These are phyloP conservation scores for Metarhizium robertsii DNA, from an alignment of 2,329 filamentous ascomycete genomes.

Conservation along the genomic window DNA sequence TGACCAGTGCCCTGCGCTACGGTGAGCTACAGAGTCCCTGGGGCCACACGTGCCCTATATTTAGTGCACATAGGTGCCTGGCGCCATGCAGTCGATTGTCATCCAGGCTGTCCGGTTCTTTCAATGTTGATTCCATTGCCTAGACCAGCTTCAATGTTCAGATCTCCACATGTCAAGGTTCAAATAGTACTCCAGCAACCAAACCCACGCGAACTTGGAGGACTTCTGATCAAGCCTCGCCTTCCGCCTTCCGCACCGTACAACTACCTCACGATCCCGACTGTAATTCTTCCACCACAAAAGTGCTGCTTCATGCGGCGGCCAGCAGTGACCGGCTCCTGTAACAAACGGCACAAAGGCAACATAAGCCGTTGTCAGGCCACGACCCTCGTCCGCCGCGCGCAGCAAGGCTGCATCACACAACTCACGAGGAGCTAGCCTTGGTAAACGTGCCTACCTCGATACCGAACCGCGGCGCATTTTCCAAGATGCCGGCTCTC, in stretches of 20 bases:
- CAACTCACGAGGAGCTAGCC: neutral
- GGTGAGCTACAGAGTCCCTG: neutral
- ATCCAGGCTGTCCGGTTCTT: too few relatives aligned
- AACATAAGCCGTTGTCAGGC: neutral
- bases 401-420: neutral
- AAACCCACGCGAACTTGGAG: neutral
- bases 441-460: neutral
- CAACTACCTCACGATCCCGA: neutral
- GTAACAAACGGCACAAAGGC: neutral
- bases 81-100: neutral
- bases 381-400: neutral
- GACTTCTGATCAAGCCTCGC: neutral
- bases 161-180: too few relatives aligned
- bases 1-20: neutral
- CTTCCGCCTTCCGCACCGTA: neutral
- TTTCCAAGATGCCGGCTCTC: slow-evolving; percentile 40
- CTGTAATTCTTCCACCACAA: neutral
- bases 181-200: neutral
- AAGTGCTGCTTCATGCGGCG: neutral
- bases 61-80: too few relatives aligned
- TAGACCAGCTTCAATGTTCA: too few relatives aligned
- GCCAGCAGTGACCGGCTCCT: neutral
- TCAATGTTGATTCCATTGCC: too few relatives aligned
- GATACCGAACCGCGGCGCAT: neutral
- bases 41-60: too few relatives aligned